Evolutionary conservation across 192 early-diverging fungal genomes (phyloP).

Genomic region (Backusella psychrophila): DNA sequence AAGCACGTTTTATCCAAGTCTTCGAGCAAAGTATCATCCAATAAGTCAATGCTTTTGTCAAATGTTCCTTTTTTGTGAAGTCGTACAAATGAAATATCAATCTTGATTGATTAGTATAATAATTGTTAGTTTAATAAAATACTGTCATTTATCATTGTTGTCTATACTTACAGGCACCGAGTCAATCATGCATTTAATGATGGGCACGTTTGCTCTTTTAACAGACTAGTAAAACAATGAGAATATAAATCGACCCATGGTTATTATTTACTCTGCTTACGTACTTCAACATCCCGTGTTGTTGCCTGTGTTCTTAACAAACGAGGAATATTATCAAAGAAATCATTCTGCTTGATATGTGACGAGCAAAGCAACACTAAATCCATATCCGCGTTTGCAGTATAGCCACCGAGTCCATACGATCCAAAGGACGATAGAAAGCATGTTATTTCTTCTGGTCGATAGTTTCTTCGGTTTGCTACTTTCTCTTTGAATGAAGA

Average conservation of each 20-base stretch:
- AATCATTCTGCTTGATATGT: not conserved
- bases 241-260: not conserved
- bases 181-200: constrained; percentile 29
- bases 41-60: constrained; percentile 15
- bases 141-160: too few relatives aligned
- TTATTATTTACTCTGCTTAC: not conserved
- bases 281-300: constrained; percentile 8
- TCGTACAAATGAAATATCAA: constrained; percentile 35
- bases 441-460: not conserved
- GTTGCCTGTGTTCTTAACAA: not conserved
- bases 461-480: not conserved
- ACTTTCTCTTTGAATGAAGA: not conserved
- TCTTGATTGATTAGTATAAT: not conserved
- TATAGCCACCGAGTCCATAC: constrained; percentile 16
- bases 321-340: not conserved
- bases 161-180: constrained; percentile 7
- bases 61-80: not conserved
- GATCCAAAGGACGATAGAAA: constrained; percentile 29
- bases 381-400: constrained; percentile 24
- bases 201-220: constrained; percentile 24
- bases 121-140: not conserved
- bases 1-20: constrained; percentile 15
- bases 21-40: constrained; percentile 23
- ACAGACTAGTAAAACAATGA: constrained; percentile 2
- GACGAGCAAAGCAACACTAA: not conserved